Evolutionary conservation across 2,329 filamentous ascomycete genomes (phyloP), one percentile per base, ranked within the genome.

Genomic region (Acrocalymma vagum): DNA sequence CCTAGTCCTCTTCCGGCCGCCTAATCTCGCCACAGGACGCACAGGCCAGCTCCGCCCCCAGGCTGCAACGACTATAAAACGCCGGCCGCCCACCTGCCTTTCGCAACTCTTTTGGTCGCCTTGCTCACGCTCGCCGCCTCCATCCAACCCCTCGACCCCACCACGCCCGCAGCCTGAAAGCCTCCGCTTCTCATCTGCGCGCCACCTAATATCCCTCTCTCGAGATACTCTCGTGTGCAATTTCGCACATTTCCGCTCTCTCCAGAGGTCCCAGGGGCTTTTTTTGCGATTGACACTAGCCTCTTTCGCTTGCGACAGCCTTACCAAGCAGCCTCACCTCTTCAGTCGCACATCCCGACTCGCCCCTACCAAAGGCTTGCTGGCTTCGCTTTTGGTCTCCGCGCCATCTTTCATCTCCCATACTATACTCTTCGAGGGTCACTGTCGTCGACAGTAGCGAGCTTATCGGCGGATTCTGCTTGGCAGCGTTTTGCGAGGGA

Each of bases 401-500:
- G 48, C 43, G 29, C 58, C 55, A 47, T 55, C 46, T n/a, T n/a
- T n/a, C n/a, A n/a, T n/a, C n/a, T n/a, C n/a, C n/a, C n/a, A n/a
- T n/a, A 49, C 45, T 37, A 30, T 47, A 53, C 59, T 62, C 46
- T 55, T 58, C 48, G 48, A 43, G 42, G 46, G 38, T 53, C 51
- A 55, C 62, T 58, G 44, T 45, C 47, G 38, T 31, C 48, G 58
- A 57, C 55, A 51, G 53, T 51, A 52, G 42, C 59, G 44, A 38
- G 55, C 51, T 47, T 31, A 54, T 49, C 53, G 52, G 48, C 57
- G 53, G 58, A 51, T 54, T 48, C 48, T 26, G 48, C 55, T 64
- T 66, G 65, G 71, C 74, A 76, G 73, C 72, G 68, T 71, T 72
- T n/a, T 76, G 78, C 78, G 78, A 90, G 90, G 88, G 91, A 95